Evolutionary conservation across 371 early-diverging fungal species (phyloP), one percentile per base, ranked within the genome.

Genomic region (Apophysomyces trapeziformis): DNA sequence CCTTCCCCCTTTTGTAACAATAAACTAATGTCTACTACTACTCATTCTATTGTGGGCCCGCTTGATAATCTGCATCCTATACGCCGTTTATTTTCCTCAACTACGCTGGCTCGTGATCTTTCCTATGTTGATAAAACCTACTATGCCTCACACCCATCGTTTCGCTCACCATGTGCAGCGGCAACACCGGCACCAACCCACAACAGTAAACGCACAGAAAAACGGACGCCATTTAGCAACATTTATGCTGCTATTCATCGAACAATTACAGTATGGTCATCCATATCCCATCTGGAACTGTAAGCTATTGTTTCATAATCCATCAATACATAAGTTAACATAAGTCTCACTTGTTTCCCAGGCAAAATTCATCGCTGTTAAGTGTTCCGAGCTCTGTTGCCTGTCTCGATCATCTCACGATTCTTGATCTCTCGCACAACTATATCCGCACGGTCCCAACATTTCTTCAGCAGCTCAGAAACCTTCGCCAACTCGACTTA

Each of bases 341-440:
- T 1, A 2, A 26, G 32, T 26, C 32, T 26, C 0, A 2, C 32
- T 26, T 26, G 32, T 38, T 7, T 38, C 37, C 4, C 47, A 80
- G 78, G 14, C 73, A 65, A 12, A 68, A 76, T 54, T 64, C 69
- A 16, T 72, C 70, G 1, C 65, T 81, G 7, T 65, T 45, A 38
- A 57, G 46, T n/a, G 12, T 81, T n/a, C 83, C 80, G 2, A 69
- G 39, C 3, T 72, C 75, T 21, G 68, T 83, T 7, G 63, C 70
- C 1, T 39, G 62, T 5, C 61, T 83, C 7, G 71, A 72, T 7
- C 71, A 69, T 18, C 59, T 83, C 7, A 75, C 77, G 0, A 26
- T 68, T 14, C 63, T 83, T n/a, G 76, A 80, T 57, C 39, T 92
- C 16, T 77, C 83, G 6, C 69, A 72, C 35, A 82, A 82, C 66